Base-by-base conservation (phyloP, 148 eudicot genomes). In the Simmondsia chinensis region DNA sequence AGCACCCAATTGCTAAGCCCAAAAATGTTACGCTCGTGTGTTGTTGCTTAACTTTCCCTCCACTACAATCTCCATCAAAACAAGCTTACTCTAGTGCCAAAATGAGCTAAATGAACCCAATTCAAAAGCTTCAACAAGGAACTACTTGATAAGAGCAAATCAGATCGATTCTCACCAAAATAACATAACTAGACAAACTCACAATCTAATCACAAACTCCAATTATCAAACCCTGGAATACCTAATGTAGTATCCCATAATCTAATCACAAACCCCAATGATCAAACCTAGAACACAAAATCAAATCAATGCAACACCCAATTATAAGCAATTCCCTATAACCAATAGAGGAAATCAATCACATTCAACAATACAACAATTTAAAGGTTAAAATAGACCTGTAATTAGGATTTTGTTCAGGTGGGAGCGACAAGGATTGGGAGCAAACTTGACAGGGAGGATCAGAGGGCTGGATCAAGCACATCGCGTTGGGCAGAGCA, bases 351-450 rank as follows among this genome's bases (percentile, higher is more conserved):
- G 22, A 20, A 30, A 18, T 9, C 18, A 13, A 20, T 30, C 27
- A 4, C 3, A 8, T 3, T n/a, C 9, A 3, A 33, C 5, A 6
- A 48, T n/a, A n/a, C n/a, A n/a, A n/a, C n/a, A 46, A 17, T 8
- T 11, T 12, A 19, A 28, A 2, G 7, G 24, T 3, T 10, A 25
- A 22, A 21, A 28, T 5, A 24, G 27, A 88, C 97, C 94, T 79
- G 76, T 88, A 88, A 56, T 88, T 83, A 59, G 81, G 97, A 71
- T 88, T 88, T 3, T 38, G 70, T 1, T 80, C 66, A 1, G 94
- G 84, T 5, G 87, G 75, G 2, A 71, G 33, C 3, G 77, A 61
- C 33, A 77, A 18, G 3, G 97, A 83, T 39, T 69, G 77, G 43
- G 59, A 57, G 36, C 91, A 88, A 21, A 84, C 79, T 8, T 39